Evolutionary conservation across 2,329 filamentous ascomycete species (phyloP), one percentile per base, ranked within the genome.

Genomic region (Bipolaris bicolor): DNA sequence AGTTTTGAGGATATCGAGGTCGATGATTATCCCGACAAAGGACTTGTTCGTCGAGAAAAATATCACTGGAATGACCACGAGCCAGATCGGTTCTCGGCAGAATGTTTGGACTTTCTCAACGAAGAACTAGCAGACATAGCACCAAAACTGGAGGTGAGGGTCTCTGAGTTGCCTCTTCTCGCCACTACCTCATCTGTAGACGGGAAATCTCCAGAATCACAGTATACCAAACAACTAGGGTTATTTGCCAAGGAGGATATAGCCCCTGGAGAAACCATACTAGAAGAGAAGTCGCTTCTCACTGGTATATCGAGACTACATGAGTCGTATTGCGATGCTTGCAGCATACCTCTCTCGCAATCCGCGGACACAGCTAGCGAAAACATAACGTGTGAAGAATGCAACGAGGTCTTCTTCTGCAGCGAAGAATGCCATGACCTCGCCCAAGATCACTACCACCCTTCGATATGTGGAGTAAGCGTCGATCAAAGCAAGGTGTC

Each of bases 271-370:
- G 90, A 96, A 73, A 81, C 84, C 5, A 87, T 97, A 1, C 83
- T 99, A 29, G 81, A 86, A 46, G 95, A 99, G 72, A 90, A 89
- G 59, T 95, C 92, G 7, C 84, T 97, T 7, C 80, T 99, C 39
- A 97, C 93, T 1, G 93, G 91, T 44, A 95, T 94, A 66, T 95
- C 95, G 72, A 88, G 92, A 29, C 84, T 95, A 11, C 92, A 96
- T 72, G 92, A 96, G 61, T 83, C 90, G 4, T 84, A 94, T 29
- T 98, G 94, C 76, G 94, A 98, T 76, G 92, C 92, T 13, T 98
- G 94, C 75, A 92, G 92, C 67, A 83, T 84, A 7, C 85, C 86
- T 22, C 83, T 96, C 5, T 90, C 90, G 0, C 69, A 66, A 13
- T 55, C 64, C 15, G 39, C 49, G 10, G 54, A 60, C n/a, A 49